These are phyloP conservation scores for Aspergillus carlsbadensis DNA, from an alignment of 495 filamentous ascomycete species.

Conservation along the genomic window DNA sequence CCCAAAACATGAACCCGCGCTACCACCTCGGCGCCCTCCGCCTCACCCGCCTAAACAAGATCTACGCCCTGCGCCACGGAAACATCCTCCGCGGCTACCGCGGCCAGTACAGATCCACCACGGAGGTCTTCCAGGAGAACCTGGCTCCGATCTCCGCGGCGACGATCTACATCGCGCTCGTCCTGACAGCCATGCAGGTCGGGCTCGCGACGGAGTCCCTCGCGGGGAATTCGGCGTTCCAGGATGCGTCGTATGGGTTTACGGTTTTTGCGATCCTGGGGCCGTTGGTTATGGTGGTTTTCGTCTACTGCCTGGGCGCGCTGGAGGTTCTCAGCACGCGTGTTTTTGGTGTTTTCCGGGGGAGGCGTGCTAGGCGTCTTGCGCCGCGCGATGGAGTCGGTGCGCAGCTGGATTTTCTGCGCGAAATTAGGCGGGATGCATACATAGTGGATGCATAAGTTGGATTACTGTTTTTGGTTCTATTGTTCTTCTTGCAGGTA, in stretches of 20 bases:
- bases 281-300: constrained; percentile 9
- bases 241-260: constrained; percentile 51
- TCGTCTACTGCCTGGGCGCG: background rate
- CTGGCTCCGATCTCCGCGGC: constrained; percentile 43
- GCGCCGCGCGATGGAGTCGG: too few relatives aligned
- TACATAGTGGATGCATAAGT: too few relatives aligned
- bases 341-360: too few relatives aligned
- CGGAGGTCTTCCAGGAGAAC: constrained; percentile 40
- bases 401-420: too few relatives aligned
- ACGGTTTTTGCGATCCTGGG: constrained; percentile 47
- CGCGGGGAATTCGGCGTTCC: constrained; percentile 37
- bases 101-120: constrained; percentile 12
- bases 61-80: constrained; percentile 10
- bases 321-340: too few relatives aligned
- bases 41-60: constrained; percentile 22
- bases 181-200: constrained; percentile 60
- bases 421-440: too few relatives aligned
- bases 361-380: too few relatives aligned
- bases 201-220: constrained; percentile 48
- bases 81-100: constrained; percentile 8
- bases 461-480: too few relatives aligned
- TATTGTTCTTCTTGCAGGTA: too few relatives aligned
- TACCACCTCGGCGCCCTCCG: constrained; percentile 48
- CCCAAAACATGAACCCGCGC: constrained; percentile 31
- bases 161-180: constrained; percentile 52